A percentile compares a stretch with the other conserved stretches of the same genome.
These are phyloP conservation scores for Boletellus sp. DNA, from an alignment of 1,284 basidiomycete genomes.

Conservation along the genomic window DNA sequence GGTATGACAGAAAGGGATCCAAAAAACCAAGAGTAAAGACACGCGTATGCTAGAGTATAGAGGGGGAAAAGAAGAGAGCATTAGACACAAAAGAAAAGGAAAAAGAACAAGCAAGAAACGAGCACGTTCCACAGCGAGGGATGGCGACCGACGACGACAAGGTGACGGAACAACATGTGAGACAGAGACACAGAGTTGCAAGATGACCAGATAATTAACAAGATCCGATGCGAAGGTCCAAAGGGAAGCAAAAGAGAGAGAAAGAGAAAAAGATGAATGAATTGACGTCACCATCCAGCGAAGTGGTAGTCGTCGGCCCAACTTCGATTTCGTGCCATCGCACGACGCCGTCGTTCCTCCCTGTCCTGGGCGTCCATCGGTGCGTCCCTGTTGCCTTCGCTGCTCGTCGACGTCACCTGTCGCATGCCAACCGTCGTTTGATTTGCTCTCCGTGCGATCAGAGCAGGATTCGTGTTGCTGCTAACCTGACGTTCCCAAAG, in stretches of 20 bases:
- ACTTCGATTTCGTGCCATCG: slow-evolving; percentile 58
- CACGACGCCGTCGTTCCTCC: slow-evolving; percentile 40
- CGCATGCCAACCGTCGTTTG: slow-evolving; percentile 36
- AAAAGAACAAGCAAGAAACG: slow-evolving; percentile 19
- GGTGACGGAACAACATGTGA: slow-evolving; percentile 14
- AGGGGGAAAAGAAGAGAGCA: slow-evolving; percentile 7
- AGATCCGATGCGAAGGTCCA: slow-evolving; percentile 17
- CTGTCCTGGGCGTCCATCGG: slow-evolving; percentile 27
- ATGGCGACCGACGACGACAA: slow-evolving; percentile 14
- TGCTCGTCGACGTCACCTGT: slow-evolving; percentile 39
- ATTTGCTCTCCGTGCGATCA: slow-evolving; percentile 36
- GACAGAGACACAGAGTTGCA: slow-evolving; percentile 5
- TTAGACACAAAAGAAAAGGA: slow-evolving; percentile 1
- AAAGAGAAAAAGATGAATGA: slow-evolving; percentile 1
- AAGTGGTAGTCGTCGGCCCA: slow-evolving; percentile 69
- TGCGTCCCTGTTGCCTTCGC: slow-evolving; percentile 16
- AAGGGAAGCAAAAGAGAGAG: background rate
- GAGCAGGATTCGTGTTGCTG: slow-evolving; percentile 45
- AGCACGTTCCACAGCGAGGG: slow-evolving; percentile 21
- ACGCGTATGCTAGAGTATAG: slow-evolving; percentile 18
- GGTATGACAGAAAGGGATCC: slow-evolving; percentile 11
- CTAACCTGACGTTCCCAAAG: slow-evolving; percentile 81
- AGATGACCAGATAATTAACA: slow-evolving; percentile 27
- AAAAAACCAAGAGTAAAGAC: slow-evolving; percentile 1
- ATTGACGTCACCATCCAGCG: slow-evolving; percentile 53